Base-by-base conservation (phyloP, 306 rosid species). In the Malus orientalis region DNA sequence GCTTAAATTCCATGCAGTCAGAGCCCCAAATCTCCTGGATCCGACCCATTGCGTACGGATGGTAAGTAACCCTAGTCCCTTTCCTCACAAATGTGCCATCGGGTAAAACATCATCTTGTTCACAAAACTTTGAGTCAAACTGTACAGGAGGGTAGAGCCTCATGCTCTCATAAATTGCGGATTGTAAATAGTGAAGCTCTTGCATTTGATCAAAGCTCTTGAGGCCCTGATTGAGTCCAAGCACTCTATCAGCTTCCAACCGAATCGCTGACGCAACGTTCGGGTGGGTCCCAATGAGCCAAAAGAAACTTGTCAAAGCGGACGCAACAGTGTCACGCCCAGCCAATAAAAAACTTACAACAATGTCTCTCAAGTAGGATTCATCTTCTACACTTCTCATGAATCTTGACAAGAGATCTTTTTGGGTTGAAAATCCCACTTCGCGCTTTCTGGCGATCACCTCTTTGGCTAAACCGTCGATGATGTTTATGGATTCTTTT, bases 61-160 rank as follows among this genome's bases (percentile, higher is more conserved):
- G 97, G 76, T 91, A 93, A 20, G 93, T 93, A 78, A 93, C 98
- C 85, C 98, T 88, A 80, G 91, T 91, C 4, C 97, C 98, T 59
- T 81, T 76, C 79, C 68, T 86, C 79, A 93, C 92, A 2, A 25
- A 29, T 0, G 89, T 88, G 25, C 97, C 98, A 23, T 93, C 98
- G 0, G 91, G 92, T 23, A 93, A 85, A 47, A 88, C 87, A 44
- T 93, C 98, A 22, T 93, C 97, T 1, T 77, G 69, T 30, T 81
- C 62, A 11, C 93, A 89, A 67, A 87, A 91, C 79, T 91, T 93
- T 0, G 98, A 93, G 70, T 93, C 97, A 20, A 89, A 91, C 20
- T 91, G 98, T 20, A 93, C 74, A 0, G 98, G 98, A 6, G 98
- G 98, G 64, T 76, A 89, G 2, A 93, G 77, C 36, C 98, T 89